A percentile compares a stretch with the other conserved stretches of the same genome.
Conservation (phyloP, 164 flowering plant genomes). For the Sedum album region DNA sequence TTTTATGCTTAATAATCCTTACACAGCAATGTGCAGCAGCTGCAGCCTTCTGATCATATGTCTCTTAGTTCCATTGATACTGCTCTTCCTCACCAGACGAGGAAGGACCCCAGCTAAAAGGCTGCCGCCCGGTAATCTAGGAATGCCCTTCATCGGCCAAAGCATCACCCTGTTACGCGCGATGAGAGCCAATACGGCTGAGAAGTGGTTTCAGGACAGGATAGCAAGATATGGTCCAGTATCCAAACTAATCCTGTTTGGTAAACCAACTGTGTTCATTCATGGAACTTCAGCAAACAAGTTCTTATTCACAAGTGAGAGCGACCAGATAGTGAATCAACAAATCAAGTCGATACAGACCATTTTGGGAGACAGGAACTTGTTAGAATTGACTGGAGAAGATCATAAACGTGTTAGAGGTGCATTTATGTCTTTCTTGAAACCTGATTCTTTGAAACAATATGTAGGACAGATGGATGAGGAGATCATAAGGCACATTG, state of each 20-base stretch:
- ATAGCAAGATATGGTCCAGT: constrained; percentile 25
- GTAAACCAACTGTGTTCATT: constrained; percentile 30
- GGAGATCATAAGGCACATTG: constrained; percentile 25
- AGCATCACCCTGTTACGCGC: constrained; percentile 22
- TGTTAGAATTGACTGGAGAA: constrained; percentile 26
- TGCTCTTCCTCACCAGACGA: constrained; percentile 18
- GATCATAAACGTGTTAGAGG: constrained; percentile 33
- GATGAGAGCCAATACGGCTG: constrained; percentile 28
- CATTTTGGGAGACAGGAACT: constrained; percentile 23
- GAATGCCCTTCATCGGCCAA: constrained; percentile 34
- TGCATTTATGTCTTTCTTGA: constrained; percentile 24
- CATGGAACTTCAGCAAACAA: constrained; percentile 37
- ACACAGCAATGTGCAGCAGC: constrained; percentile 19
- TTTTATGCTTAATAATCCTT: not conserved
- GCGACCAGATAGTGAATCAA: constrained; percentile 12
- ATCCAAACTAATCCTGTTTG: constrained; percentile 30
- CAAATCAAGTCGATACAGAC: constrained; percentile 17
- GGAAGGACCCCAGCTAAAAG: constrained; percentile 12
- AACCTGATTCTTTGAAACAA: constrained; percentile 31
- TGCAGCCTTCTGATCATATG: constrained; percentile 11
- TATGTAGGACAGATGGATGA: constrained; percentile 30
- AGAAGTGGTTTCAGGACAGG: constrained; percentile 23
- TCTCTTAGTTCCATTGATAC: constrained; percentile 16
- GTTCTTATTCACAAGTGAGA: constrained; percentile 19
- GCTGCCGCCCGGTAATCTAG: constrained; percentile 37